Conservation (phyloP, 176 grass and related monocot species). For the Ampelocalamus luodianensis region DNA sequence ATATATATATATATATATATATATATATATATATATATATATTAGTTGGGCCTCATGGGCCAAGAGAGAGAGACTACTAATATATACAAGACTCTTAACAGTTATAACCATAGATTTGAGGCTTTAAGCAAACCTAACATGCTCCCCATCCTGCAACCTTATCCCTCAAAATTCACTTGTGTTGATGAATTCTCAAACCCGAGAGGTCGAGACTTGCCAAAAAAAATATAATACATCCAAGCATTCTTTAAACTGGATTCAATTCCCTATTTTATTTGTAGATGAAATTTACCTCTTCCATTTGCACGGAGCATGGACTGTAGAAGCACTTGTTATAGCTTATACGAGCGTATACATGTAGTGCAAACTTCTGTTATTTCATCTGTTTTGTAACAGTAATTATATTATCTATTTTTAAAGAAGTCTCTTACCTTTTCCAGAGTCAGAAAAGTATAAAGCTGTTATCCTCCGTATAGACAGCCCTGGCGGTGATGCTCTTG, state of each 20-base stretch:
- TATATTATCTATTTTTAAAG: slow-evolving; percentile 32
- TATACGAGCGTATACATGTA: background rate
- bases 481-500: slow-evolving; percentile 96
- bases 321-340: slow-evolving; percentile 29
- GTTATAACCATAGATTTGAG: background rate
- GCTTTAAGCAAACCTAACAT: slow-evolving; percentile 7
- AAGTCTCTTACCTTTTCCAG: slow-evolving; percentile 58
- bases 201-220: background rate
- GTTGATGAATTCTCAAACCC: background rate
- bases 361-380: slow-evolving; percentile 29
- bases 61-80: no score
- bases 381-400: slow-evolving; percentile 3
- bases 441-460: slow-evolving; percentile 88
- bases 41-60: no score
- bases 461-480: slow-evolving; percentile 95
- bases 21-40: no score
- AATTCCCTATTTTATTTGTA: slow-evolving; percentile 22
- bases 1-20: no score
- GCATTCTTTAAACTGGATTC: background rate
- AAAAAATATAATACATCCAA: slow-evolving; percentile 5
- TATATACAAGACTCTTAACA: no score
- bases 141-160: no score
- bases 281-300: background rate
- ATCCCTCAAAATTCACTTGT: no score
- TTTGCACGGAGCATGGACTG: background rate